A percentile compares a stretch with the other conserved stretches of the same genome.
Conservation (phyloP, 2,329 filamentous ascomycete species). For the Aureobasidium sp. region DNA sequence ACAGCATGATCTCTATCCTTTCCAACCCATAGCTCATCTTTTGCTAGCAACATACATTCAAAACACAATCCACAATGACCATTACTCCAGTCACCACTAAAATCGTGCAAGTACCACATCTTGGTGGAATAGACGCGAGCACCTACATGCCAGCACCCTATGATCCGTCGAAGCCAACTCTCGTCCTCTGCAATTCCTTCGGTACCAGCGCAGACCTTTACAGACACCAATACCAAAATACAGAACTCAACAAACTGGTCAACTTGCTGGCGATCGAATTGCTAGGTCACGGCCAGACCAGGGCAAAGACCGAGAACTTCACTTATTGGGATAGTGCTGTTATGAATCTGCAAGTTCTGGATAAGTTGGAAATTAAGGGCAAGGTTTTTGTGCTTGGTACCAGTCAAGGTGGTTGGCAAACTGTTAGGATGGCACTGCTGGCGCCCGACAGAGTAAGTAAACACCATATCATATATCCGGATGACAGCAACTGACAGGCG, state of each 20-base stretch:
- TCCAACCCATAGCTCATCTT: background rate
- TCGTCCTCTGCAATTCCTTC: slow-evolving; percentile 47
- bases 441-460: slow-evolving; percentile 38
- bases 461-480: background rate
- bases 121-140: slow-evolving; percentile 43
- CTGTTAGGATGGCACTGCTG: slow-evolving; percentile 46
- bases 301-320: slow-evolving; percentile 38
- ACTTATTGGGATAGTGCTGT: slow-evolving; percentile 51
- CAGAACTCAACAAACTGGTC: slow-evolving; percentile 28
- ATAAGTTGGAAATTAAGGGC: slow-evolving; percentile 33
- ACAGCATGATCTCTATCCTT: too few relatives aligned
- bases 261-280: slow-evolving; percentile 50
- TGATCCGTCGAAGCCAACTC: slow-evolving; percentile 40
- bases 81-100: slow-evolving; percentile 22
- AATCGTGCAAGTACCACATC: slow-evolving; percentile 41
- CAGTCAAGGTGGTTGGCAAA: slow-evolving; percentile 49
- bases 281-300: slow-evolving; percentile 46
- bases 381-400: slow-evolving; percentile 45
- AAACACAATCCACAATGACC: slow-evolving; percentile 9
- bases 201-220: slow-evolving; percentile 42
- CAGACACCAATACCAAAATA: slow-evolving; percentile 24
- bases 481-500: background rate
- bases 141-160: slow-evolving; percentile 37
- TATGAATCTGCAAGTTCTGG: slow-evolving; percentile 37
- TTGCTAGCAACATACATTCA: background rate